Evolutionary conservation across 1,139 yeast species (phyloP).

Genomic region (Schwanniomyces etchellsii): DNA sequence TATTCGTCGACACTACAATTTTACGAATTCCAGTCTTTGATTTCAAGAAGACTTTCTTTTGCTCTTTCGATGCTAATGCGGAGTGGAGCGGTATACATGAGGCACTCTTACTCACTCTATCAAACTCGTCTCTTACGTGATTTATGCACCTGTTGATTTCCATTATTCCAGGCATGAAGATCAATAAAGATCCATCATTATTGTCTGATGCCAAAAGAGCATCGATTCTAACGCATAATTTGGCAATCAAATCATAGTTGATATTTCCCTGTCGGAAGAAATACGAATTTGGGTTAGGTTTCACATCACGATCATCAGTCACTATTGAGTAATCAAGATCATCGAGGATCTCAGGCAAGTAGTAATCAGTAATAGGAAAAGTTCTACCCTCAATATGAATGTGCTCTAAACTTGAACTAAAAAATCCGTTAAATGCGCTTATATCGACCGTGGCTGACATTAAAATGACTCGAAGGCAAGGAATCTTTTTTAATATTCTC

Average conservation of each 20-base stretch:
- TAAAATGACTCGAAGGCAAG: slow-evolving; percentile 61
- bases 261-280: slow-evolving; percentile 62
- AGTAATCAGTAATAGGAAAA: slow-evolving; percentile 77
- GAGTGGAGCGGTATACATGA: slow-evolving; percentile 80
- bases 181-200: slow-evolving; percentile 67
- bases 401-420: slow-evolving; percentile 42
- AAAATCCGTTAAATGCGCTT: slow-evolving; percentile 61
- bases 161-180: slow-evolving; percentile 87
- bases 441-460: slow-evolving; percentile 95
- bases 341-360: slow-evolving; percentile 59
- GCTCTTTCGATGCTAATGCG: slow-evolving; percentile 79
- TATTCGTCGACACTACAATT: slow-evolving; percentile 84
- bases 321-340: slow-evolving; percentile 49
- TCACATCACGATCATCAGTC: slow-evolving; percentile 37
- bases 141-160: slow-evolving; percentile 59
- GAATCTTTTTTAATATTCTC: slow-evolving; percentile 40
- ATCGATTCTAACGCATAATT: slow-evolving; percentile 52
- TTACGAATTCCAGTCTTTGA: slow-evolving; percentile 58
- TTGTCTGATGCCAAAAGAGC: slow-evolving; percentile 28
- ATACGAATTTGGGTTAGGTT: slow-evolving; percentile 58
- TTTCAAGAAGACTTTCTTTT: slow-evolving; percentile 59
- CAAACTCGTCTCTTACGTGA: slow-evolving; percentile 16
- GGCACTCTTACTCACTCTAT: slow-evolving; percentile 10
- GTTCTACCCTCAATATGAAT: slow-evolving; percentile 90
- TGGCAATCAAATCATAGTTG: slow-evolving; percentile 66